Evolutionary conservation across 2,329 filamentous ascomycete genomes (phyloP), one percentile per base, ranked within the genome.

Genomic region (Talaromyces sp.): DNA sequence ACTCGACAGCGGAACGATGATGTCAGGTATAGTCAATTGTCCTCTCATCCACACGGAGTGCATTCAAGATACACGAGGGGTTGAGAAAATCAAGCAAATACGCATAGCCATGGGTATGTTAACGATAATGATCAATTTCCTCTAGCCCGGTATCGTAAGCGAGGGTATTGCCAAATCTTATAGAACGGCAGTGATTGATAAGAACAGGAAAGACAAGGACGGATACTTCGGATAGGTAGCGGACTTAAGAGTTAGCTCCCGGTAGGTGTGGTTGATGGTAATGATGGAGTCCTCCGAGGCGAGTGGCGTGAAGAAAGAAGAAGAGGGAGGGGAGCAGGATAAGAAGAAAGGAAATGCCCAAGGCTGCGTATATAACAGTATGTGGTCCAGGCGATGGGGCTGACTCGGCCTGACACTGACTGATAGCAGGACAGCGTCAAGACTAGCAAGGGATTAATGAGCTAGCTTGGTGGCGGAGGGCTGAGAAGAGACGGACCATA

Each of bases 211-310:
- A 22, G 35, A 10, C n/a, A 10, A 54, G 50, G 52, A n/a, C 52
- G 52, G 52, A 56, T 56, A 37, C n/a, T 19, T 22, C 52, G 52
- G 52, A 56, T 35, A 19, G 4, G 33, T 35, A 19, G 4, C 52
- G 52, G 52, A 56, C 52, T 56, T 56, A 56, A 22, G 52, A 22
- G 27, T 39, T 56, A 56, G 52, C 52, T 56, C 52, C 52, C 27
- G 27, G 25, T 31, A 50, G 7, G 10, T 37, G n/a, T 56, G 19
- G 25, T 27, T n/a, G 41, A 50, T 33, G 52, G 52, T 37, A 37
- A 22, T 11, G 19, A 56, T 37, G 52, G 33, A 22, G 33, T 47
- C 9, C 45, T 37, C 27, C 50, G 9, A 19, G 56, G 35, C 37
- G 22, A 45, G 56, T 58, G 19, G 39, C 35, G 19, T 45, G 39